Evolutionary conservation across 768 basidiomycete species (phyloP).

Genomic region (Calocybe gangraenosa): DNA sequence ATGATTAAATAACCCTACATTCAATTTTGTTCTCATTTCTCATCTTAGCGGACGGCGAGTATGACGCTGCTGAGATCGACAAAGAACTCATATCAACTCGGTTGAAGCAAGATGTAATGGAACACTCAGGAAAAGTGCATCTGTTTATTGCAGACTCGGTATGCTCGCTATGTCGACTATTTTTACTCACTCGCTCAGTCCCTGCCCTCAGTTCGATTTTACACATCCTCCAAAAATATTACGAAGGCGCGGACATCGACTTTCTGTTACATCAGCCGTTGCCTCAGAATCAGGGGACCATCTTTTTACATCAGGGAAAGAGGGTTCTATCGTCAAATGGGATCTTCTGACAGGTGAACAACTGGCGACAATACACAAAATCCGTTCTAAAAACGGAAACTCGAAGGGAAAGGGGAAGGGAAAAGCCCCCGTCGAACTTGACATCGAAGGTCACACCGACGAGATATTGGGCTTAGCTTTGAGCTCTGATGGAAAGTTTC

Average conservation of each 20-base stretch:
- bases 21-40: background rate
- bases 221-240: slow-evolving; percentile 44
- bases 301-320: slow-evolving; percentile 90
- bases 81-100: slow-evolving; percentile 86
- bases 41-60: slow-evolving; percentile 73
- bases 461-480: slow-evolving; percentile 82
- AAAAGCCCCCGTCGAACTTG: slow-evolving; percentile 32
- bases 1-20: background rate
- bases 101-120: slow-evolving; percentile 87
- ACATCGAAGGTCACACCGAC: slow-evolving; percentile 76
- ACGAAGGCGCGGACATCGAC: slow-evolving; percentile 67
- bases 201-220: slow-evolving; percentile 50
- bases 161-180: slow-evolving; percentile 22
- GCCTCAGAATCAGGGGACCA: slow-evolving; percentile 67
- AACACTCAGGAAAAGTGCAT: slow-evolving; percentile 86
- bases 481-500: slow-evolving; percentile 77
- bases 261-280: slow-evolving; percentile 79
- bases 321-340: slow-evolving; percentile 88
- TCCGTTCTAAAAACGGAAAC: slow-evolving; percentile 36
- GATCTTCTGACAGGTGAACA: slow-evolving; percentile 64
- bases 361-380: slow-evolving; percentile 55
- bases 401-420: slow-evolving; percentile 51
- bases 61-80: slow-evolving; percentile 95
- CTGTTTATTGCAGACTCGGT: slow-evolving; percentile 75
- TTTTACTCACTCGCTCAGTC: background rate